phyloP scores from a whole-genome alignment of 1,139 yeast genomes.

The Eremothecium sinecaudum region DNA sequence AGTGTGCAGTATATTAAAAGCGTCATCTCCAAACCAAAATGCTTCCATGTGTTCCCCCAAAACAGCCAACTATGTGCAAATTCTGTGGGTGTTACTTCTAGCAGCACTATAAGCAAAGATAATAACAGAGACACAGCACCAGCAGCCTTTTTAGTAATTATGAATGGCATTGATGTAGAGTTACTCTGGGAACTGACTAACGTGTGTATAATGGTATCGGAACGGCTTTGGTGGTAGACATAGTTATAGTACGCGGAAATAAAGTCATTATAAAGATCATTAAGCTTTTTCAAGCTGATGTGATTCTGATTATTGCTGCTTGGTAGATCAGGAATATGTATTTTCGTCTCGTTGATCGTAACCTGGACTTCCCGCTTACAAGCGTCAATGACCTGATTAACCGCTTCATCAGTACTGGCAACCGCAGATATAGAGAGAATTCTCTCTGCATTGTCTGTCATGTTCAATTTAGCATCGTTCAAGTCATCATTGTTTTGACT shows the following conservation, averaged over 20 bases:
- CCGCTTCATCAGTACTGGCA: conserved; percentile 18
- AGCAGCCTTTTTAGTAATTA: conserved; percentile 7
- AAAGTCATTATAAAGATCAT: conserved; percentile 24
- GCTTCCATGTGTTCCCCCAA: conserved; percentile 17
- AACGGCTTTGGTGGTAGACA: conserved; percentile 21
- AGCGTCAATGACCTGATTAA: conserved; percentile 19
- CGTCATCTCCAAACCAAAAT: conserved; percentile 19
- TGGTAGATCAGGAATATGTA: conserved; percentile 10
- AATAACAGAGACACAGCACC: conserved; percentile 15
- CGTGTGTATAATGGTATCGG: conserved; percentile 24
- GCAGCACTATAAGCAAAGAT: conserved; percentile 17
- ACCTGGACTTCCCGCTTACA: conserved; percentile 26
- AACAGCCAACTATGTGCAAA: conserved; percentile 26
- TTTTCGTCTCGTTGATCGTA: conserved; percentile 14
- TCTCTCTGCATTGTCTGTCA: conserved; percentile 22
- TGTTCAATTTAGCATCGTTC: conserved; percentile 24
- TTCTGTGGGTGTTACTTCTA: conserved; percentile 25
- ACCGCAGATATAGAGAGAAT: conserved; percentile 19
- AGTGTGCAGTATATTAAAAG: conserved; percentile 25
- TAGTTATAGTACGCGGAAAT: conserved; percentile 26
- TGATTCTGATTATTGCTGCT: conserved; percentile 6
- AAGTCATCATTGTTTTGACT: conserved; percentile 28
- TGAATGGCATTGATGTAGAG: conserved; percentile 9
- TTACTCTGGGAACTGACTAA: conserved; percentile 21
- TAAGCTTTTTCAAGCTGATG: conserved; percentile 20